Evolutionary conservation across 371 early-diverging fungal species (phyloP), one percentile per base, ranked within the genome.

Genomic region (Neoconidiobolus thromboides): DNA sequence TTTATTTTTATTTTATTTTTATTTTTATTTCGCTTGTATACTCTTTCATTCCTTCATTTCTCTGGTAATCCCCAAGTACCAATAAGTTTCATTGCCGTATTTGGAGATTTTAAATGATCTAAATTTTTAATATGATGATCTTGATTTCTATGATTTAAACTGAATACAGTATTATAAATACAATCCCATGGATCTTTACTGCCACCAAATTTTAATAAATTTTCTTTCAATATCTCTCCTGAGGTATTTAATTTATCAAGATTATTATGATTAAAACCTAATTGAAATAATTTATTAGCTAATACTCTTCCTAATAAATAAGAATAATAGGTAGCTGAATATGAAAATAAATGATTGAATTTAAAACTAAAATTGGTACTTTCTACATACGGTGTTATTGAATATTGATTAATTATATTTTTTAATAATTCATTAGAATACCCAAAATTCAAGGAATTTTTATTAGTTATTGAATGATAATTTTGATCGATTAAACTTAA

Each of bases 311-410:
- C 86, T 79, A 94, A 89, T 40, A 96, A 68, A 63, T 97, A 97
- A 39, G 87, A 76, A 60, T 96, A 97, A 68, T 97, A 97, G 6
- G 83, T 85, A 0, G 90, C 87, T 9, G 92, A 93, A 64, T 97
- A 97, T 0, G 85, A 82, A 65, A 85, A 82, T 64, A 97, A 65
- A 63, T 97, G 98, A 2, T 81, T 80, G 69, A 95, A 95, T 60
- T 89, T 89, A 2, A 86, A 82, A 60, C 91, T 93, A 91, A 93
- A 93, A 64, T 76, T 77, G 0, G 92, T 87, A 2, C 77, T 77
- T 0, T 75, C 70, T 0, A 80, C 78, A 50, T 76, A 44, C 44
- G 77, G 0, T 80, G 79, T 48, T 87, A 78, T 14, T 80, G 66
- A n/a, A 78, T 78, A 43, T 72, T 64, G 10, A 47, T 15, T 9